phyloP scores from a whole-genome alignment of 768 basidiomycete genomes.

The Gloeophyllum trabeum region DNA sequence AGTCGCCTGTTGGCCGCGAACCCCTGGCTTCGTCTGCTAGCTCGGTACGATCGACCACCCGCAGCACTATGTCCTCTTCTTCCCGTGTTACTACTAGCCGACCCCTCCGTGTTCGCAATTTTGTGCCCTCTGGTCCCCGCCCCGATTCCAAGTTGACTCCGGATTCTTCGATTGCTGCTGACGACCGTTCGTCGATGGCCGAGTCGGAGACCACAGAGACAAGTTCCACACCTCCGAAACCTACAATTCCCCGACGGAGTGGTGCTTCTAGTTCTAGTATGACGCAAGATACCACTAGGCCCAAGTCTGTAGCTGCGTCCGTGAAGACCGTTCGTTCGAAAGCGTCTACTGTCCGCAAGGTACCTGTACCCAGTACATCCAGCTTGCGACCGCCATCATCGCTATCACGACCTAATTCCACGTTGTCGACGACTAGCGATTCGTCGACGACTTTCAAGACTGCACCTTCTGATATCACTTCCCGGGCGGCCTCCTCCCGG shows the following conservation, averaged over 20 bases:
- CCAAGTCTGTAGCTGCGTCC: constrained; percentile 1
- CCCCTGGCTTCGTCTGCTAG: constrained; percentile 18
- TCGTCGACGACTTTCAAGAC: constrained; percentile 33
- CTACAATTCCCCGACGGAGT: too few relatives aligned
- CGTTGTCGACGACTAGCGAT: constrained; percentile 22
- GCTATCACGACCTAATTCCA: constrained; percentile 13
- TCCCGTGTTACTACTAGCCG: constrained; percentile 12
- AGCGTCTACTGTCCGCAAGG: constrained; percentile 5
- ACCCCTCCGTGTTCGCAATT: not conserved
- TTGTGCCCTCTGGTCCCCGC: constrained; percentile 4
- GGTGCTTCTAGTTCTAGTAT: too few relatives aligned
- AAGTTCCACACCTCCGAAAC: not conserved
- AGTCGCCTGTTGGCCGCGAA: constrained; percentile 16
- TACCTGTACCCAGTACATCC: constrained; percentile 13
- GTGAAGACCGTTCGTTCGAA: constrained; percentile 1
- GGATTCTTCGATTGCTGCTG: too few relatives aligned
- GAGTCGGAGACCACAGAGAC: not conserved
- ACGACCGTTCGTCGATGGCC: not conserved
- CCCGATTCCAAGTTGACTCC: constrained; percentile 73
- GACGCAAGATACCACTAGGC: too few relatives aligned
- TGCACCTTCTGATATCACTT: constrained; percentile 24
- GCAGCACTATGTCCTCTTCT: constrained; percentile 25
- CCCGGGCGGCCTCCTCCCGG: constrained; percentile 19
- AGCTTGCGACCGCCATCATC: constrained; percentile 14
- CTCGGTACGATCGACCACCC: constrained; percentile 36